Percentiles rank a stretch among this genome's conserved stretches.
Conservation (phyloP, 768 basidiomycete genomes). For the Boletus edulis region DNA sequence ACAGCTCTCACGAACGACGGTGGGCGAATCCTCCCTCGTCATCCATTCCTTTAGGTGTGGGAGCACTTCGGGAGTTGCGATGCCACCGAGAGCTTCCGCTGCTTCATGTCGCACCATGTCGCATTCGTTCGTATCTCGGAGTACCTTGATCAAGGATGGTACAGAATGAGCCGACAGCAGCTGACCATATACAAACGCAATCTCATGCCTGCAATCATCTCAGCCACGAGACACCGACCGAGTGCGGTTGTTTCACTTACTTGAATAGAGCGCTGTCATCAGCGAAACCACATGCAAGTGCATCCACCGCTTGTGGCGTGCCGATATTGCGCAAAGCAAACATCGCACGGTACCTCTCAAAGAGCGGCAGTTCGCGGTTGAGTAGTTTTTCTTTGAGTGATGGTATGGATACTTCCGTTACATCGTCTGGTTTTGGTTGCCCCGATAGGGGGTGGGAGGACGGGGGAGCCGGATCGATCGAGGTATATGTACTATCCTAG, state of each 20-base stretch:
- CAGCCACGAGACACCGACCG: background rate
- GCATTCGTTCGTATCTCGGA: constrained; percentile 70
- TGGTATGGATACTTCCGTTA: constrained; percentile 47
- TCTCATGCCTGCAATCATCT: constrained; percentile 74
- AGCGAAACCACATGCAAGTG: constrained; percentile 85
- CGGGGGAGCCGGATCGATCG: constrained; percentile 88
- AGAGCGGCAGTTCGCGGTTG: constrained; percentile 67
- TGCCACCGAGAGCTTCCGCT: constrained; percentile 97
- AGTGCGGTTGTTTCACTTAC: constrained; percentile 42
- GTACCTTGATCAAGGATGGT: constrained; percentile 75
- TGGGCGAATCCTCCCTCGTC: constrained; percentile 70
- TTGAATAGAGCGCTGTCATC: constrained; percentile 94
- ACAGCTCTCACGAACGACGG: constrained; percentile 93
- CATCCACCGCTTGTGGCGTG: constrained; percentile 79
- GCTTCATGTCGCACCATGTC: constrained; percentile 99
- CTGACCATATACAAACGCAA: constrained; percentile 98
- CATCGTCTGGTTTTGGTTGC: constrained; percentile 48
- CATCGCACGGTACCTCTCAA: constrained; percentile 97
- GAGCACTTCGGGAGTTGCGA: constrained; percentile 89
- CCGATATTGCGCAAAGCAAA: constrained; percentile 96
- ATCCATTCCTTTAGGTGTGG: constrained; percentile 86
- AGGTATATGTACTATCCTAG: constrained; percentile 61
- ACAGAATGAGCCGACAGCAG: constrained; percentile 86
- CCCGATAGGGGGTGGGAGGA: constrained; percentile 60
- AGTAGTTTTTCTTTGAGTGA: constrained; percentile 63